phyloP scores from a whole-genome alignment of 148 eudicot genomes.

The Rhododendron griersonianum region DNA sequence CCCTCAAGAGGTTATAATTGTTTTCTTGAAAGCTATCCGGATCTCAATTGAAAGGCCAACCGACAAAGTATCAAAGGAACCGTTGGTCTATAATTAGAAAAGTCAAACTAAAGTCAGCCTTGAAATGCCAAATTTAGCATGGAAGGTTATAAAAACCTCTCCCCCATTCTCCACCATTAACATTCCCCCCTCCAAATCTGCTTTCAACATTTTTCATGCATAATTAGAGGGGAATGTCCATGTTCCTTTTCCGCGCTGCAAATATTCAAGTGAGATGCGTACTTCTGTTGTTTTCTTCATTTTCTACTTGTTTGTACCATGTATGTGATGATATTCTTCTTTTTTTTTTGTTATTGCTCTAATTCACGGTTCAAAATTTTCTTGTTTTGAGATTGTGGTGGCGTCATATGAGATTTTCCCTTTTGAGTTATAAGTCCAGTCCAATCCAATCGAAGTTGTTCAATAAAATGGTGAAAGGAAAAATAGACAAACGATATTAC shows the following conservation, averaged over 20 bases:
- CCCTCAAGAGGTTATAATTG: neutral
- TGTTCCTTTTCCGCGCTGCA: neutral
- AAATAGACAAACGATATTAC: too few relatives aligned
- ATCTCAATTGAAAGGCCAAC: constrained; percentile 1
- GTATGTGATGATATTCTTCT: neutral
- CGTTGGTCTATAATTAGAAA: constrained; percentile 1
- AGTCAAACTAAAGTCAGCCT: constrained; percentile 9
- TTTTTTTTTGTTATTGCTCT: neutral
- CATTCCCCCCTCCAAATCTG: constrained; percentile 8
- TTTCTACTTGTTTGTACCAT: neutral
- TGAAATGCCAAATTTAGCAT: constrained; percentile 1
- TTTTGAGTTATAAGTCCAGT: neutral
- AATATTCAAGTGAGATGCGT: neutral
- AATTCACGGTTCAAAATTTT: neutral
- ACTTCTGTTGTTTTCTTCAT: too few relatives aligned
- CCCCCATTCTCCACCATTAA: neutral
- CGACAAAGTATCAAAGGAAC: neutral
- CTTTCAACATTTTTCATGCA: neutral
- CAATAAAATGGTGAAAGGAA: neutral
- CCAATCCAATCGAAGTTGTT: neutral
- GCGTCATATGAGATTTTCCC: neutral
- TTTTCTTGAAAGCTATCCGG: neutral
- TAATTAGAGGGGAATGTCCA: constrained; percentile 5
- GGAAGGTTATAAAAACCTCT: constrained; percentile 1
- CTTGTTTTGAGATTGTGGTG: neutral